Conservation (phyloP, 2,329 filamentous ascomycete genomes). For the Venturia asperata region DNA sequence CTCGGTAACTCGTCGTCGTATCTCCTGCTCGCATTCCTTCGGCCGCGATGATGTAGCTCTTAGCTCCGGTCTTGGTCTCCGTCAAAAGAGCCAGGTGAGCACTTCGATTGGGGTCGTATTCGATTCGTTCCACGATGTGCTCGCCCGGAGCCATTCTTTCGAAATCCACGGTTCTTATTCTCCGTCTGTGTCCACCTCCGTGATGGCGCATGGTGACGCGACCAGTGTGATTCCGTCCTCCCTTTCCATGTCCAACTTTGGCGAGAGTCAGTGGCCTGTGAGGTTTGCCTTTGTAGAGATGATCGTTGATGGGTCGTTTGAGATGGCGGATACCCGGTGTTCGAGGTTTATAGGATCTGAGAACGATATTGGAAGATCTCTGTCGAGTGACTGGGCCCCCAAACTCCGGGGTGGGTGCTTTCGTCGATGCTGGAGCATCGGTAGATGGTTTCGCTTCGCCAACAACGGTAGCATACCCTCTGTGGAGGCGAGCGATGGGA, state of each 20-base stretch:
- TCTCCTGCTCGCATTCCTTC: slow-evolving; percentile 92
- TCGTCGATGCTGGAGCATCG: not conserved
- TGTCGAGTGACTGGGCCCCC: not conserved
- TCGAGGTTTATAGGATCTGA: slow-evolving; percentile 79
- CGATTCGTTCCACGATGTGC: slow-evolving; percentile 86
- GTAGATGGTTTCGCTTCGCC: not conserved
- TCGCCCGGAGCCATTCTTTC: slow-evolving; percentile 68
- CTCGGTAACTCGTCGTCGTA: slow-evolving; percentile 81
- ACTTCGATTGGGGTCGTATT: slow-evolving; percentile 89
- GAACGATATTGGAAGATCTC: slow-evolving; percentile 1
- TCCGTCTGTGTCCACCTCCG: slow-evolving; percentile 84
- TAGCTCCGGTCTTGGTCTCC: slow-evolving; percentile 55
- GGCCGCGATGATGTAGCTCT: slow-evolving; percentile 90
- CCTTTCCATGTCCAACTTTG: slow-evolving; percentile 88
- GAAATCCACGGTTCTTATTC: slow-evolving; percentile 90
- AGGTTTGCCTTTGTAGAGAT: slow-evolving; percentile 90
- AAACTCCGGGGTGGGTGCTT: not conserved
- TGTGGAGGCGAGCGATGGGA: slow-evolving; percentile 41
- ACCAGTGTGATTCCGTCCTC: slow-evolving; percentile 83
- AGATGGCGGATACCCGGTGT: slow-evolving; percentile 91
- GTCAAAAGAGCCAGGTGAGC: slow-evolving; percentile 87
- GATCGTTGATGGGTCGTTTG: slow-evolving; percentile 86
- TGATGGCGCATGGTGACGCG: slow-evolving; percentile 82
- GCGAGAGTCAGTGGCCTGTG: slow-evolving; percentile 76
- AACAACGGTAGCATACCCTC: slow-evolving; percentile 36